Percentiles rank a stretch among this genome's conserved stretches.
Evolutionary conservation across 2,329 filamentous ascomycete species (phyloP).

Genomic region (Sclerotinia borealis): DNA sequence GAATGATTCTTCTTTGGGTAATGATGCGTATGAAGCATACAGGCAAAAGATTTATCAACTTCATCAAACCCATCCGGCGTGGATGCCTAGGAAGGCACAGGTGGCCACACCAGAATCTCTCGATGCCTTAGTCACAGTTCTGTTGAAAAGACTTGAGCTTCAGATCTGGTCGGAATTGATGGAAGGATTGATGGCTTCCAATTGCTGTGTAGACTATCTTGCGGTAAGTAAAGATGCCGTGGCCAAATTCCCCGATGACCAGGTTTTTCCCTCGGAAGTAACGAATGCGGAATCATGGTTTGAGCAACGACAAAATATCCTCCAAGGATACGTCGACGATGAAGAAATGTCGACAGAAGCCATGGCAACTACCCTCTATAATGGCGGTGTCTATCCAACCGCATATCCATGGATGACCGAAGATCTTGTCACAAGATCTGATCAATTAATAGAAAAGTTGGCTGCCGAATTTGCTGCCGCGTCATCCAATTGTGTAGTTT

Average conservation of each 20-base stretch:
- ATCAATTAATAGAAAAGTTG: constrained; percentile 17
- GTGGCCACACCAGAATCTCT: constrained; percentile 24
- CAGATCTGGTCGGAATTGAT: constrained; percentile 28
- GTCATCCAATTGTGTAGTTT: constrained; percentile 24
- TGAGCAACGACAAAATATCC: constrained; percentile 20
- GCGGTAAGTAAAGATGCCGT: constrained; percentile 23
- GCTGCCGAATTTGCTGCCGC: constrained; percentile 21
- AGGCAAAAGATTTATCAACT: constrained; percentile 22
- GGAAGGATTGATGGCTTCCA: constrained; percentile 28
- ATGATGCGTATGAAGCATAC: constrained; percentile 27
- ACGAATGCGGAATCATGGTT: constrained; percentile 25
- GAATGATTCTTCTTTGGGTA: constrained; percentile 19
- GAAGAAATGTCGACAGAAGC: constrained; percentile 18
- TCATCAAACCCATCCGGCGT: constrained; percentile 25
- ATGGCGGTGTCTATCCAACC: constrained; percentile 25
- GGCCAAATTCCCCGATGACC: constrained; percentile 25
- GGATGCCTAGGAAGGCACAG: constrained; percentile 18
- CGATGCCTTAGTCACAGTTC: constrained; percentile 15
- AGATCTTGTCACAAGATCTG: constrained; percentile 21
- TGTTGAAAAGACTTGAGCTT: constrained; percentile 25
- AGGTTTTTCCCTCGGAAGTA: constrained; percentile 25
- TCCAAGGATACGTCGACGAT: constrained; percentile 16
- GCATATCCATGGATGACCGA: constrained; percentile 26
- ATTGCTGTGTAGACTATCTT: constrained; percentile 26
- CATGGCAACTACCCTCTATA: constrained; percentile 17